Evolutionary conservation across 75 land plant species (phyloP), one percentile per base, ranked within the genome.

Genomic region (Selaginella tamariscina): DNA sequence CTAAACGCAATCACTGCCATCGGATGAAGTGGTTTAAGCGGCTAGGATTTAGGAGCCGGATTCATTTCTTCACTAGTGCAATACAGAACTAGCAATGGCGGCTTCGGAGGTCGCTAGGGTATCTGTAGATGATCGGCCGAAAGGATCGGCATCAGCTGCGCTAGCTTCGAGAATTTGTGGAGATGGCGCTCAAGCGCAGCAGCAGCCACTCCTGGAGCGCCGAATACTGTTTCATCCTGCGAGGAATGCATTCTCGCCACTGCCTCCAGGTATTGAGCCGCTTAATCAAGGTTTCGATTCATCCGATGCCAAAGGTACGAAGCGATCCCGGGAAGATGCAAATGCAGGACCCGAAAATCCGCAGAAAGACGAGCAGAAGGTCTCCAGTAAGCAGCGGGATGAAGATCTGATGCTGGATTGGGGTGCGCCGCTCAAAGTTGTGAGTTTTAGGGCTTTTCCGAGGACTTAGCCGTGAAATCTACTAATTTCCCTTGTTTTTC

Each of bases 401-500:
- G 49, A 39, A 15, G 15, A 39, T 39, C 11, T 39, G 49, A 5
- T 39, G 15, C 49, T 15, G 11, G 49, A 39, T 5, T 15, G 5
- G 49, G 49, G 49, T 5, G 49, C 49, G 5, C 49, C 49, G 11
- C 49, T 39, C 49, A 5, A 15, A 15, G 15, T 39, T 39, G 49
- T 39, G 49, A 39, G 49, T 39, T 39, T 39, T 39, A 39, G 49
- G 49, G 49, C 11, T 39, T 39, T 39, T 39, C 11, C 11, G 49
- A 39, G 49, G 49, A n/a, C 15, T 39, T 39, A 39, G 49, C 49
- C 49, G n/a, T n/a, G n/a, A n/a, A n/a, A n/a, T 39, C 15, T 39
- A 39, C 49, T 39, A n/a, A n/a, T 15, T 66, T 13, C 24, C 27
- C 1, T 66, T 66, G 13, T 78, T 22, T 54, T 55, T 33, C 44